These are phyloP conservation scores for Trichoderma atrobrunneum DNA, from an alignment of 2,329 filamentous ascomycete species.

Conservation along the genomic window DNA sequence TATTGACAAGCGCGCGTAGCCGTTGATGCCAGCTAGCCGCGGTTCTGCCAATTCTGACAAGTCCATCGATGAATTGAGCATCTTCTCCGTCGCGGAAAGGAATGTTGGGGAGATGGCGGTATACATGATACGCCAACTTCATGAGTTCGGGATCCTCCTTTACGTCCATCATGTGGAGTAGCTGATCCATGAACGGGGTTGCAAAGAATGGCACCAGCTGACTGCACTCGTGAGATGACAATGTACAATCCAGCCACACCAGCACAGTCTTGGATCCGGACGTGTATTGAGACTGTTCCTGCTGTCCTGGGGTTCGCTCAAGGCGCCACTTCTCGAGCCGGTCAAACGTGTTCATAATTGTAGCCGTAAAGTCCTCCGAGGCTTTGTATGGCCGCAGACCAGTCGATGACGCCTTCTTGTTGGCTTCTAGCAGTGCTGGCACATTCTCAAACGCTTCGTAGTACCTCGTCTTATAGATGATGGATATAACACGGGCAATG, in stretches of 20 bases:
- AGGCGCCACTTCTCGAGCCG: slow-evolving; percentile 84
- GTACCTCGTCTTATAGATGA: slow-evolving; percentile 87
- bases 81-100: slow-evolving; percentile 87
- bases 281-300: slow-evolving; percentile 91
- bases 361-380: slow-evolving; percentile 67
- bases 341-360: slow-evolving; percentile 71
- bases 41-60: slow-evolving; percentile 83
- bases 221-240: slow-evolving; percentile 90
- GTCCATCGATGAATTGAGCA: slow-evolving; percentile 74
- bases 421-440: slow-evolving; percentile 67
- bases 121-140: slow-evolving; percentile 91
- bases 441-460: slow-evolving; percentile 91
- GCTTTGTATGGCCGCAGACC: slow-evolving; percentile 82
- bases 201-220: slow-evolving; percentile 91
- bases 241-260: slow-evolving; percentile 87
- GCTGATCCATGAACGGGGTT: slow-evolving; percentile 81
- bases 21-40: slow-evolving; percentile 94
- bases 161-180: slow-evolving; percentile 99
- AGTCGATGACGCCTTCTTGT: slow-evolving; percentile 76
- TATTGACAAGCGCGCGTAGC: slow-evolving; percentile 90
- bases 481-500: slow-evolving; percentile 84
- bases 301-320: slow-evolving; percentile 79
- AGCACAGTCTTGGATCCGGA: slow-evolving; percentile 94
- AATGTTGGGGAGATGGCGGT: slow-evolving; percentile 92
- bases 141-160: slow-evolving; percentile 97